A percentile compares a stretch with the other conserved stretches of the same genome.
These are phyloP conservation scores for Kwoniella sp. DNA, from an alignment of 768 basidiomycete genomes.

Conservation along the genomic window DNA sequence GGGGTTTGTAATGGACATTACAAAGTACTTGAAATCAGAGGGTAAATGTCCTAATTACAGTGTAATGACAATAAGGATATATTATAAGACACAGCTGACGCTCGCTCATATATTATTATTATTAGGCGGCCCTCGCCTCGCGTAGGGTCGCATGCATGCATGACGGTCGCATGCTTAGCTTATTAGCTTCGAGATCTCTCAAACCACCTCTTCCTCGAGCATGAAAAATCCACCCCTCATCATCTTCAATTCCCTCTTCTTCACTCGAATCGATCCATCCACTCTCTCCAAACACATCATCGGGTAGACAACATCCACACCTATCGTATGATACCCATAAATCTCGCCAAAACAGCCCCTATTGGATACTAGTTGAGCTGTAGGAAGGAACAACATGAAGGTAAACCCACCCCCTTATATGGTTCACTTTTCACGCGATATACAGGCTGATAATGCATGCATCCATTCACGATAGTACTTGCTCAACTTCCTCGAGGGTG, in stretches of 20 bases:
- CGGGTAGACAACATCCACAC: not conserved
- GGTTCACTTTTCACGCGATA: conserved; percentile 2
- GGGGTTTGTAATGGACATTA: not conserved
- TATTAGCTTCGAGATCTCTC: not conserved
- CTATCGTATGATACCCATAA: conserved; percentile 38
- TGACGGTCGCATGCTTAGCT: not conserved
- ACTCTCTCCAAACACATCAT: conserved; percentile 9
- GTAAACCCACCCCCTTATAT: conserved; percentile 24
- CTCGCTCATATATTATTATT: too few relatives aligned
- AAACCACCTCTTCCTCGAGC: conserved; percentile 3
- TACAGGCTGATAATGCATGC: conserved; percentile 26
- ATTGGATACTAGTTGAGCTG: not conserved
- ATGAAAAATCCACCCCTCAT: not conserved
- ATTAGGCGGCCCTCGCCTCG: conserved; percentile 1
- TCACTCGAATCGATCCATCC: conserved; percentile 43
- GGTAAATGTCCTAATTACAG: too few relatives aligned
- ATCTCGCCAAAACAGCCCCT: not conserved
- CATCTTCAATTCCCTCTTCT: conserved; percentile 19
- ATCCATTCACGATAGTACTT: conserved; percentile 68
- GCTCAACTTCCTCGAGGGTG: conserved; percentile 79
- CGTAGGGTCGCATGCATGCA: not conserved
- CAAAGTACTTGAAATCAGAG: not conserved
- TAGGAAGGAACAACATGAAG: conserved; percentile 35
- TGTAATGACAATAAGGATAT: too few relatives aligned
- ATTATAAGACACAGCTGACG: too few relatives aligned